Percentiles rank a stretch among this genome's conserved stretches.
Conservation (phyloP, 768 basidiomycete genomes). For the Phallus indusiatus region DNA sequence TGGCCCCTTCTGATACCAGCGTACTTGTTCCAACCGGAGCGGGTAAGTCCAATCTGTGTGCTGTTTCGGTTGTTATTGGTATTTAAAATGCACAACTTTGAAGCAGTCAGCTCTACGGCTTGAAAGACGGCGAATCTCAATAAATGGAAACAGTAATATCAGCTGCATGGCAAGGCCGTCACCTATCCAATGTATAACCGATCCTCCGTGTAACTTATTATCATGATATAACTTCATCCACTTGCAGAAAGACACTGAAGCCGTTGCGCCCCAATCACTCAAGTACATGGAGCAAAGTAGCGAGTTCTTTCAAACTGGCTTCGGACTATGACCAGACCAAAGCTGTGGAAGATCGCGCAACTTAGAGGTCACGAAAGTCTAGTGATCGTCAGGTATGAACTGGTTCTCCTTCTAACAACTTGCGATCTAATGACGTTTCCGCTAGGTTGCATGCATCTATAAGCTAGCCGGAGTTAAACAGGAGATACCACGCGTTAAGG, state of each 20-base stretch:
- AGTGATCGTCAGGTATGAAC: slow-evolving; percentile 84
- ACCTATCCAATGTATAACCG: slow-evolving; percentile 86
- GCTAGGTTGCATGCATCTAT: slow-evolving; percentile 63
- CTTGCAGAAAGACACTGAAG: slow-evolving; percentile 79
- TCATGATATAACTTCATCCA: too few species aligned
- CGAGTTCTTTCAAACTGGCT: slow-evolving; percentile 84
- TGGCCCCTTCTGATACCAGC: too few species aligned
- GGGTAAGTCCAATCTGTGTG: too few species aligned
- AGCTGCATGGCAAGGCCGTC: slow-evolving; percentile 69
- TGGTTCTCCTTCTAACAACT: slow-evolving; percentile 47
- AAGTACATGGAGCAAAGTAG: slow-evolving; percentile 94
- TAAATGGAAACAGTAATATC: slow-evolving; percentile 82
- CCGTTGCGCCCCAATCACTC: slow-evolving; percentile 90
- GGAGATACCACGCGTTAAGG: slow-evolving; percentile 74
- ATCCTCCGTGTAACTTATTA: slow-evolving; percentile 45
- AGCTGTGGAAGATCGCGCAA: slow-evolving; percentile 78
- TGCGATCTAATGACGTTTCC: too few species aligned
- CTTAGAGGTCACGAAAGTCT: slow-evolving; percentile 86
- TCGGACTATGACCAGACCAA: slow-evolving; percentile 85
- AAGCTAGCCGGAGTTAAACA: slow-evolving; percentile 72
- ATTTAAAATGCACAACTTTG: too few species aligned
- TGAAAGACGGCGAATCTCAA: slow-evolving; percentile 92
- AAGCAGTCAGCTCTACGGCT: slow-evolving; percentile 87
- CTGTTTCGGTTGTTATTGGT: too few species aligned
- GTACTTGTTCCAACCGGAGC: too few species aligned